phyloP scores from a whole-genome alignment of 2,329 filamentous ascomycete species.

The Fusarium napiforme region DNA sequence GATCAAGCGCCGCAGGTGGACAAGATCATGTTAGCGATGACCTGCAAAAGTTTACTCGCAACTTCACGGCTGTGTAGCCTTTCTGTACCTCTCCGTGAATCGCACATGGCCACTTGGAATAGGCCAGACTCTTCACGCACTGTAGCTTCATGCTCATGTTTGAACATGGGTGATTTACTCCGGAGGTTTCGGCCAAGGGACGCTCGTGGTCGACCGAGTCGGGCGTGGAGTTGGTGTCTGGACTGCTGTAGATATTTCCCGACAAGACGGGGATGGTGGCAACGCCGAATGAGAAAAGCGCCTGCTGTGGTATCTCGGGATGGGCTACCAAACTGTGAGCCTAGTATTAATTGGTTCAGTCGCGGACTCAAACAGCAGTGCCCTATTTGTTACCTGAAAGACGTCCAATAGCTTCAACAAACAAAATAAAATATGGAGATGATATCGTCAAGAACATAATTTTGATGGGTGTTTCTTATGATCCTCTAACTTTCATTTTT shows the following conservation, averaged over 20 bases:
- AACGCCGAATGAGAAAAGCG: background rate
- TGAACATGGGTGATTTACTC: slow-evolving; percentile 25
- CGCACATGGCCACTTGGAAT: slow-evolving; percentile 20
- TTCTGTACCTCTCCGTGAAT: slow-evolving; percentile 22
- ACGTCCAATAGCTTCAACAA: background rate
- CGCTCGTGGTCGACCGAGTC: slow-evolving; percentile 15
- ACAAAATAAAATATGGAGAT: no score
- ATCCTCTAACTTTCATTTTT: background rate
- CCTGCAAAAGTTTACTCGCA: slow-evolving; percentile 38
- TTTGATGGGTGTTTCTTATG: background rate
- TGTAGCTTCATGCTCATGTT: slow-evolving; percentile 19
- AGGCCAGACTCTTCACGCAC: background rate
- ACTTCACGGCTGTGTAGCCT: slow-evolving; percentile 30
- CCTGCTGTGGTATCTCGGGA: background rate
- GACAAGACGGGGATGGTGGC: slow-evolving; percentile 39
- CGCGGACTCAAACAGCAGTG: slow-evolving; percentile 37
- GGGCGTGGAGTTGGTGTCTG: slow-evolving; percentile 36
- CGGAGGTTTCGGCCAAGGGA: slow-evolving; percentile 28
- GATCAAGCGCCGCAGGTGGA: slow-evolving; percentile 20
- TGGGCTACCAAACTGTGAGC: background rate
- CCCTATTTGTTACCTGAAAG: slow-evolving; percentile 22
- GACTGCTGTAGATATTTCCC: slow-evolving; percentile 39
- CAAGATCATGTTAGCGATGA: slow-evolving; percentile 32
- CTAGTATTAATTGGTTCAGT: slow-evolving; percentile 27
- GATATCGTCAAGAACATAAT: background rate